These are phyloP conservation scores for Eucalyptus viminalis DNA, from an alignment of 345 rosid species.

Conservation along the genomic window DNA sequence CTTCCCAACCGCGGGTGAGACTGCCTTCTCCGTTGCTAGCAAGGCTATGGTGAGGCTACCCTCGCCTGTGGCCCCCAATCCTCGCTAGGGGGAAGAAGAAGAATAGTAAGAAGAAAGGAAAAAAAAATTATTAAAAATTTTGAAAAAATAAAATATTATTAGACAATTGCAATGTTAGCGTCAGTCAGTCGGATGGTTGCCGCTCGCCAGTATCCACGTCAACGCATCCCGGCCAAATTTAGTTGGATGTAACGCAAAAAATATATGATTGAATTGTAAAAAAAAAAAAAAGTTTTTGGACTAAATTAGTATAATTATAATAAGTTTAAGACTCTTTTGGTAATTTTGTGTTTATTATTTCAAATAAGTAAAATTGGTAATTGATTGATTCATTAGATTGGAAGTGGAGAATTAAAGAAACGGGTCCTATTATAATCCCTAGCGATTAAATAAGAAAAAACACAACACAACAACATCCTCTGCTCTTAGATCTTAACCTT, in stretches of 20 bases:
- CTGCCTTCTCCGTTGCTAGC: fast-evolving
- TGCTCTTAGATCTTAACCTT: not conserved
- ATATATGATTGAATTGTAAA: too few species aligned
- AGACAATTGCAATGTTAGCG: fast-evolving
- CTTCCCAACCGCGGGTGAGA: fast-evolving
- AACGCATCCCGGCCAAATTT: fast-evolving
- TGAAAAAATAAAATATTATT: fast-evolving
- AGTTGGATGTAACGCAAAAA: fast-evolving
- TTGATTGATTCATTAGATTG: not conserved
- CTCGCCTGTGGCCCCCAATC: fast-evolving
- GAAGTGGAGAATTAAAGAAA: not conserved
- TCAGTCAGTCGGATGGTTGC: fast-evolving
- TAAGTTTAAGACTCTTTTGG: too few species aligned
- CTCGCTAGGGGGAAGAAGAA: too few species aligned
- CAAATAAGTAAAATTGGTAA: not conserved
- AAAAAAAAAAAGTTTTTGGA: fast-evolving
- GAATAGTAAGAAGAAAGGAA: too few species aligned
- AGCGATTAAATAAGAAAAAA: not conserved
- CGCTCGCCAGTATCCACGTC: fast-evolving
- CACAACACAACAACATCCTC: not conserved
- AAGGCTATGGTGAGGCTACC: too few species aligned
- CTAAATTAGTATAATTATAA: too few species aligned
- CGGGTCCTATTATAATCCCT: not conserved
- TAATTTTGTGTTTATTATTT: not conserved
- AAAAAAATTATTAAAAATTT: too few species aligned